These are phyloP conservation scores for Yamadazyma ubonensis DNA, from an alignment of 805 yeast genomes.

Conservation along the genomic window DNA sequence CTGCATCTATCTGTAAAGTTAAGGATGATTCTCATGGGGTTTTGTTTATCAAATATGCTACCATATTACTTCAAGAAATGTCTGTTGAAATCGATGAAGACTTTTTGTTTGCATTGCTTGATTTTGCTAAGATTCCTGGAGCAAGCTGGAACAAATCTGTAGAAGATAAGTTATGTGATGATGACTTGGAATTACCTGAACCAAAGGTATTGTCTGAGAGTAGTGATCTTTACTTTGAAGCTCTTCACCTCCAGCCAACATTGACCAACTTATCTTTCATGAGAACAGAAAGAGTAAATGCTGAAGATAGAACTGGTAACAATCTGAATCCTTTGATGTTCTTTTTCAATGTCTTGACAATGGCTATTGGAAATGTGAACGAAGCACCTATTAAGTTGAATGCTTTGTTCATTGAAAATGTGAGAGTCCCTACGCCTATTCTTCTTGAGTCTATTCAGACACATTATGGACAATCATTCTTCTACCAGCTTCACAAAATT, in stretches of 20 bases:
- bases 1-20: conserved; percentile 78
- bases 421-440: conserved; percentile 79
- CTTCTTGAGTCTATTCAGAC: conserved; percentile 68
- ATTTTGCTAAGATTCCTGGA: conserved; percentile 78
- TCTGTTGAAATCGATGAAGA: conserved; percentile 94
- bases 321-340: conserved; percentile 70
- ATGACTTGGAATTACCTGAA: conserved; percentile 63
- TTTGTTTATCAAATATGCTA: conserved; percentile 85
- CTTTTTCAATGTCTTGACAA: conserved; percentile 80
- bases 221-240: conserved; percentile 86
- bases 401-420: conserved; percentile 83
- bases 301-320: conserved; percentile 52
- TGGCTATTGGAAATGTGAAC: conserved; percentile 96
- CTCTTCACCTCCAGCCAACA: conserved; percentile 88
- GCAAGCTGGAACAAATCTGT: conserved; percentile 63
- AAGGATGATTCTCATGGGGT: conserved; percentile 93
- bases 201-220: conserved; percentile 56
- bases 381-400: conserved; percentile 93
- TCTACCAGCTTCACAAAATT: conserved; percentile 88
- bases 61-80: conserved; percentile 84
- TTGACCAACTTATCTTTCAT: conserved; percentile 87
- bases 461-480: conserved; percentile 89
- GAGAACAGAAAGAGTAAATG: conserved; percentile 75
- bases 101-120: conserved; percentile 76
- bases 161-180: conserved; percentile 58